Base-by-base conservation (phyloP, 208 protist genomes). In the Endotrypanum monterogeii region DNA sequence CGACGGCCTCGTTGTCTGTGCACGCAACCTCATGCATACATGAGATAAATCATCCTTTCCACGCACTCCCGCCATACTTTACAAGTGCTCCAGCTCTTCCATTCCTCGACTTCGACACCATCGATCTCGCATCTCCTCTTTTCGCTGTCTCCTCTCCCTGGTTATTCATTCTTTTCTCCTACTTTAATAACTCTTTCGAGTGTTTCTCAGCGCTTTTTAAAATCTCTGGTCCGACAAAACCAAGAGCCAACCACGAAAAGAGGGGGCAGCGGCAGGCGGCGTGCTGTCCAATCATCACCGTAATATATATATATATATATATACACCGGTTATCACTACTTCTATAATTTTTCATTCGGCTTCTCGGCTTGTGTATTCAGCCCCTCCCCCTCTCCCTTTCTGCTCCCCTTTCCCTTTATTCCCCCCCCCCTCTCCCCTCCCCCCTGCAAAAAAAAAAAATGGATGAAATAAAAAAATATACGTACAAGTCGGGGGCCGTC, bases 401-500 rank as follows among this genome's bases (percentile, higher is more conserved):
- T 65, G 58, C 20, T 30, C 28, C 37, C 41, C 2, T 28, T 1
- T 48, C 58, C n/a, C n/a, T n/a, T 68, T 3, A 44, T 18, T 3
- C n/a, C 62, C 39, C 16, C 5, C 25, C 37, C 11, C 39, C n/a
- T 41, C 23, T 4, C 37, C 62, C 3, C 28, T n/a, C 44, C 16
- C 62, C n/a, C 14, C 11, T 11, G 3, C 3, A 44, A 30, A 18
- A 2, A 69, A 30, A 35, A 30, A 62, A 39, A 71, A 80, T 80
- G 75, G 71, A 80, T 52, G 85, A 85, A 30, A 82, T 91, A 25
- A 90, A 89, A 73, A 83, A 76, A 32, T 94, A 95, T 82, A 97
- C 89, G 44, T 97, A 93, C 83, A 90, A 88, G 73, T 94, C 91
- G 8, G 93, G 93, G 52, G 91, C 91, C 55, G 82, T 94, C 25